Evolutionary conservation across 495 filamentous ascomycete genomes (phyloP), one percentile per base, ranked within the genome.

Genomic region (Penicillium ochrochloron): DNA sequence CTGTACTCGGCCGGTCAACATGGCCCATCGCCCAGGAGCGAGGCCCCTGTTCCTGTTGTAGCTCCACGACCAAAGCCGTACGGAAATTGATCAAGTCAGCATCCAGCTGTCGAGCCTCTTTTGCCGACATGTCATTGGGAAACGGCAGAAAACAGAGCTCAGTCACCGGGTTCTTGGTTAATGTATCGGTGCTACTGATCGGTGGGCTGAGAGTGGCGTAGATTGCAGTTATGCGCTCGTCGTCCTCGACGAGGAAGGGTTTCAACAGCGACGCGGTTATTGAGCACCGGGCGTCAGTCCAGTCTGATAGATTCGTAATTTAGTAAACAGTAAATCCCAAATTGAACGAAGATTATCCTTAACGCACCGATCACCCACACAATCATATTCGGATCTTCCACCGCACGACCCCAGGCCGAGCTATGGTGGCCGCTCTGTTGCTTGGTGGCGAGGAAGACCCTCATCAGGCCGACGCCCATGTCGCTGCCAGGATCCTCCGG

Each of bases 11-110:
- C 39, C 75, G 65, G 14, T 83, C 79, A 11, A 81, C 72, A 42
- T 76, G 71, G 34, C 80, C 83, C 66, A 79, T 74, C 2, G 75
- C 64, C 77, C 75, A 86, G 7, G 73, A 84, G 61, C 57, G 68
- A 58, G 73, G 78, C 41, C 60, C 67, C 62, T 72, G 67, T 64
- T 53, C 76, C 72, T 63, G 73, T 42, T 64, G 73, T 41, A 74
- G 63, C 17, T 75, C 64, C 37, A 76, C 70, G 3, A 74, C 41
- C 23, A 80, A n/a, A n/a, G 71, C 69, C 1, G 65, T 66, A 34
- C 78, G 70, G 59, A 84, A 79, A 8, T 68, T 67, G 25, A 71
- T 70, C 25, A 78, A 37, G 33, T 77, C 69, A 1, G 50, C 51
- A 55, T 72, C 64, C 37, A 83, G 50, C 44, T 67, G 33, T 12